Conservation (phyloP, 176 grass and related monocot species). For the Carex kokanica region DNA sequence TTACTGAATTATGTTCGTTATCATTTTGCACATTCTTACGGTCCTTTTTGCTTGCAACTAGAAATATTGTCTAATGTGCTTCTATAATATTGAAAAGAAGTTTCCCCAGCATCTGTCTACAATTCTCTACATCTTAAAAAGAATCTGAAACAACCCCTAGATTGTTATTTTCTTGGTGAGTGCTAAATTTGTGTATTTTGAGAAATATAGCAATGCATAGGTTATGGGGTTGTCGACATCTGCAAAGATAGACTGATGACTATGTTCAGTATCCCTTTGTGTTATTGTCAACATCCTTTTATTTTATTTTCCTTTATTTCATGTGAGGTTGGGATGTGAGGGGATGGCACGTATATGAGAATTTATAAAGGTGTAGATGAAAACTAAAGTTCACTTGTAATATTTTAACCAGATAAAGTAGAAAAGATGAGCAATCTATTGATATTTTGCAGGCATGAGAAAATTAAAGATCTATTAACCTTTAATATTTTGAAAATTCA, state of each 20-base stretch:
- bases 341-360: background rate
- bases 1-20: conserved; percentile 16
- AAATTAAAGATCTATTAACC: conserved; percentile 12
- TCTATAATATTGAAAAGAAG: background rate
- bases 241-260: background rate
- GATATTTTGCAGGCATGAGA: background rate
- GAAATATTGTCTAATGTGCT: background rate
- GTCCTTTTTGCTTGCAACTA: conserved; percentile 19
- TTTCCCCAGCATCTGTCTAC: background rate
- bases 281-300: background rate
- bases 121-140: background rate
- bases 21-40: conserved; percentile 9
- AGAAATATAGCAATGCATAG: background rate
- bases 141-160: background rate
- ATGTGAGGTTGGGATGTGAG: background rate
- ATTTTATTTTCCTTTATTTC: background rate
- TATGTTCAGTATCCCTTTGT: background rate
- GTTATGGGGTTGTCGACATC: background rate
- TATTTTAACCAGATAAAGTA: background rate
- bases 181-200: background rate
- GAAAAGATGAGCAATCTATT: background rate
- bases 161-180: background rate
- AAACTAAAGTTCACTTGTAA: background rate
- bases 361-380: background rate
- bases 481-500: conserved; percentile 7